Conservation (phyloP, 768 basidiomycete genomes). For the Boletus subparvulus region DNA sequence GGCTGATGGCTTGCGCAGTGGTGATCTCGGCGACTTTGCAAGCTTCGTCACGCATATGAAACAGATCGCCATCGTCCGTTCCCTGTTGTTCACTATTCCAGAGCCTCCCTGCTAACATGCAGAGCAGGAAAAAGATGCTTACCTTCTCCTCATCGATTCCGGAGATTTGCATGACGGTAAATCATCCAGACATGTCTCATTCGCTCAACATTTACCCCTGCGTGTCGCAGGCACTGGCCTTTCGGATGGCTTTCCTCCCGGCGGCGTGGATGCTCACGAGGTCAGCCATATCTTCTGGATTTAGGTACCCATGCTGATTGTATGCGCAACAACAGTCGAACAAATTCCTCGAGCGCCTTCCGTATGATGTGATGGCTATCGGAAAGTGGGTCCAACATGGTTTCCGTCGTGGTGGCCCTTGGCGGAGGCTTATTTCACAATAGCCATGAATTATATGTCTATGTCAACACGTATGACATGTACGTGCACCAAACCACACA, state of each 20-base stretch:
- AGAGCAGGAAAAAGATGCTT: constrained; percentile 63
- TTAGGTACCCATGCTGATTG: background rate
- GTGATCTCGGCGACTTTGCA: constrained; percentile 77
- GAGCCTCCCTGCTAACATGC: background rate
- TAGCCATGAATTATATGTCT: constrained; percentile 83
- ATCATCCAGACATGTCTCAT: background rate
- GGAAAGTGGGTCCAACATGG: constrained; percentile 62
- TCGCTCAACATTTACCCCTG: background rate
- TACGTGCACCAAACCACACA: constrained; percentile 21
- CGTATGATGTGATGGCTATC: constrained; percentile 81
- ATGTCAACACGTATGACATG: constrained; percentile 68
- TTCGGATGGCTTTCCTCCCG: constrained; percentile 69
- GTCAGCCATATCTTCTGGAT: constrained; percentile 36
- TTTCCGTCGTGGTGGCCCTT: too few relatives aligned
- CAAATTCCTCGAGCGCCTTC: constrained; percentile 66
- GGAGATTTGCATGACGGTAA: constrained; percentile 76
- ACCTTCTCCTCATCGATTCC: constrained; percentile 79
- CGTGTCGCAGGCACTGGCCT: constrained; percentile 64
- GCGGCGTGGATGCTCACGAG: constrained; percentile 71
- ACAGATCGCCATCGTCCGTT: constrained; percentile 56
- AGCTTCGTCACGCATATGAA: constrained; percentile 89
- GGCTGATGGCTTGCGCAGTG: constrained; percentile 30
- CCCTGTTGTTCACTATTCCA: background rate
- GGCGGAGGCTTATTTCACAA: background rate
- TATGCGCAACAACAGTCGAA: constrained; percentile 50